Percentiles rank a stretch among this genome's conserved stretches.
Conservation (phyloP, 2,329 filamentous ascomycete genomes). For the Pestalotiopsis fici region DNA sequence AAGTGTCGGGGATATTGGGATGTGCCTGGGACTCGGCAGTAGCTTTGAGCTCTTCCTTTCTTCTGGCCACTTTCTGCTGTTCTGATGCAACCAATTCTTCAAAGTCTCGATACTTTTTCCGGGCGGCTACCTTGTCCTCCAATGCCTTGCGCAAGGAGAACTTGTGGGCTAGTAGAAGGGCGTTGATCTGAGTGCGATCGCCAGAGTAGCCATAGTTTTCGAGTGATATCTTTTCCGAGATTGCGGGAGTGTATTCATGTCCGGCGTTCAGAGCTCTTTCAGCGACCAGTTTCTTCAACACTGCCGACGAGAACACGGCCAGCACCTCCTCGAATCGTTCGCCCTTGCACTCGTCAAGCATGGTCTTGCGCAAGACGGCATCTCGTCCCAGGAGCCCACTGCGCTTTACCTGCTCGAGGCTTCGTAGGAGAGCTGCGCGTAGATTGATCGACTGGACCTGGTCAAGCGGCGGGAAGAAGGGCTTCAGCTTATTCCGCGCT, state of each 20-base stretch:
- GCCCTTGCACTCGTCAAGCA: constrained; percentile 95
- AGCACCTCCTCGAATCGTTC: constrained; percentile 88
- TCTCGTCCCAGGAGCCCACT: constrained; percentile 80
- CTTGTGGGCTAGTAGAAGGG: constrained; percentile 74
- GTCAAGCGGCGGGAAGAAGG: constrained; percentile 88
- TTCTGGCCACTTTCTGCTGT: constrained; percentile 55
- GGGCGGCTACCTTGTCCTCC: constrained; percentile 59
- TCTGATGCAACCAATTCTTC: constrained; percentile 65
- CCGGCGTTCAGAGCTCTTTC: constrained; percentile 38
- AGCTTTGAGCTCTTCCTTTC: constrained; percentile 47
- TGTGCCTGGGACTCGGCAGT: constrained; percentile 22
- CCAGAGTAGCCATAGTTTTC: constrained; percentile 60
- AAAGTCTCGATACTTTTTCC: constrained; percentile 63
- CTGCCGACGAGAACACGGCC: constrained; percentile 78
- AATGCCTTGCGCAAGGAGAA: constrained; percentile 63
- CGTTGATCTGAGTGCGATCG: constrained; percentile 57
- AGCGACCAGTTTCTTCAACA: constrained; percentile 69
- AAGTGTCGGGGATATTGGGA: constrained; percentile 40
- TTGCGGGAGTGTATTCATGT: constrained; percentile 40
- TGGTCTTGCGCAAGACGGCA: constrained; percentile 82
- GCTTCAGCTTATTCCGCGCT: constrained; percentile 77
- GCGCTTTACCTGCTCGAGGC: constrained; percentile 85
- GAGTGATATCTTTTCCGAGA: constrained; percentile 57
- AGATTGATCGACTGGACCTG: constrained; percentile 90
- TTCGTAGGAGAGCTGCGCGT: constrained; percentile 78